phyloP scores from a whole-genome alignment of 768 basidiomycete species.

The Gelatoporia subvermispora region DNA sequence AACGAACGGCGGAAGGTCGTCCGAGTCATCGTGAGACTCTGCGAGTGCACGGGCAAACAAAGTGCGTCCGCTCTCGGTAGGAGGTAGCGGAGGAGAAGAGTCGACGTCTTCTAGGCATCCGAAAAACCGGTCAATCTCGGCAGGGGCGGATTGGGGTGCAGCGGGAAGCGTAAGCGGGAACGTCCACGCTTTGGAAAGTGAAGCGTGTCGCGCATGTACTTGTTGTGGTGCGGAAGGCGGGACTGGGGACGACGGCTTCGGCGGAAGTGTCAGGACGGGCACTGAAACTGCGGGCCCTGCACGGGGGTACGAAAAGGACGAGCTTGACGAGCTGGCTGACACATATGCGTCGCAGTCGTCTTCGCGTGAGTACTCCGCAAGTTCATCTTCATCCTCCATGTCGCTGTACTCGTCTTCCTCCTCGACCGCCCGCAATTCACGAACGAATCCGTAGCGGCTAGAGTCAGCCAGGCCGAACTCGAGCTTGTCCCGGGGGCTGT shows the following conservation, averaged over 20 bases:
- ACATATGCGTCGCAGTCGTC: slow-evolving; percentile 60
- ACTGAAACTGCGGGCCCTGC: slow-evolving; percentile 25
- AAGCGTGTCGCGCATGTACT: slow-evolving; percentile 31
- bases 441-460: neutral
- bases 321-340: slow-evolving; percentile 27
- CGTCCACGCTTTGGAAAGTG: slow-evolving; percentile 66
- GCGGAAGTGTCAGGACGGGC: slow-evolving; percentile 24
- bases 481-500: slow-evolving; percentile 31
- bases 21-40: slow-evolving; percentile 28
- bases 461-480: slow-evolving; percentile 29
- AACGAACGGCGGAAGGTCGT: slow-evolving; percentile 46
- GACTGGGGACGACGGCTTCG: slow-evolving; percentile 27
- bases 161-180: slow-evolving; percentile 33
- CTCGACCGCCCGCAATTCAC: slow-evolving; percentile 45
- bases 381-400: slow-evolving; percentile 46
- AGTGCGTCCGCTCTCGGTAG: slow-evolving; percentile 50
- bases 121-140: slow-evolving; percentile 75
- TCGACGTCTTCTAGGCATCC: slow-evolving; percentile 56
- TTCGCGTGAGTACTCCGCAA: slow-evolving; percentile 69
- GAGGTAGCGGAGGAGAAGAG: slow-evolving; percentile 41
- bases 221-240: slow-evolving; percentile 21
- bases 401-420: slow-evolving; percentile 46
- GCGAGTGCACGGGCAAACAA: slow-evolving; percentile 52
- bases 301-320: slow-evolving; percentile 22
- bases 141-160: slow-evolving; percentile 22